phyloP scores from a whole-genome alignment of 2,329 filamentous ascomycete genomes.

The Ophiosphaerella korrae region DNA sequence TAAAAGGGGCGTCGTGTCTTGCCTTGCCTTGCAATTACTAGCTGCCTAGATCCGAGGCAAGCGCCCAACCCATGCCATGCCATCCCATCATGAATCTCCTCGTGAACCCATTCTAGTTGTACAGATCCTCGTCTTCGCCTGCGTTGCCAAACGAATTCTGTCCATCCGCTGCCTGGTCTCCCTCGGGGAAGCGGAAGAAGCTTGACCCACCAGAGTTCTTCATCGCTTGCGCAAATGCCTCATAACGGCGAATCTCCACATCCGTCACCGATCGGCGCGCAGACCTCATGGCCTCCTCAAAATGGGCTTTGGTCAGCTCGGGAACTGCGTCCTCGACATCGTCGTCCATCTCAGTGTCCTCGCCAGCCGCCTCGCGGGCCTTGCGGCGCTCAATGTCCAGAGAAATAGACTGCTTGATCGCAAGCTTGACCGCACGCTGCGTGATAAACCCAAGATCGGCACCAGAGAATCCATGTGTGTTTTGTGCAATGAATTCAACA shows the following conservation, averaged over 20 bases:
- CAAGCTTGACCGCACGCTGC: constrained; percentile 97
- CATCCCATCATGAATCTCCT: constrained; percentile 19
- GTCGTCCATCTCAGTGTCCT: constrained; percentile 74
- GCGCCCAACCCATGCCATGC: constrained; percentile 13
- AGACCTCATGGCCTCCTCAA: constrained; percentile 97
- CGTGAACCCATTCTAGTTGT: constrained; percentile 68
- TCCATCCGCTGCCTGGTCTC: constrained; percentile 54
- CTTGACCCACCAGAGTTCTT: constrained; percentile 95
- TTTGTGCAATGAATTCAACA: constrained; percentile 87
- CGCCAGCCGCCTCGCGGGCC: constrained; percentile 78
- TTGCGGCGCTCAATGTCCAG: constrained; percentile 88
- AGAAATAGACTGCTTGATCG: constrained; percentile 95
- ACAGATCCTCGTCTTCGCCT: constrained; percentile 95
- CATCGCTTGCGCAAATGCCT: constrained; percentile 98
- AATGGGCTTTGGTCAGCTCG: constrained; percentile 93
- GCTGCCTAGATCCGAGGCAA: constrained; percentile 22
- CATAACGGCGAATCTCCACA: constrained; percentile 96
- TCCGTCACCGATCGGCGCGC: constrained; percentile 93
- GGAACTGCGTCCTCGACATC: constrained; percentile 88
- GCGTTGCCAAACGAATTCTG: constrained; percentile 73
- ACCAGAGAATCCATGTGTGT: constrained; percentile 99
- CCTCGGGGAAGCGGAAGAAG: constrained; percentile 92
- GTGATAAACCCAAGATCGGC: constrained; percentile 99
- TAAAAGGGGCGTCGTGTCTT: too few species aligned
- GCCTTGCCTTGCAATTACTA: constrained; percentile 3